A percentile compares a stretch with the other conserved stretches of the same genome.
These are phyloP conservation scores for Thelonectria blattea DNA, from an alignment of 2,329 filamentous ascomycete genomes.

Conservation along the genomic window DNA sequence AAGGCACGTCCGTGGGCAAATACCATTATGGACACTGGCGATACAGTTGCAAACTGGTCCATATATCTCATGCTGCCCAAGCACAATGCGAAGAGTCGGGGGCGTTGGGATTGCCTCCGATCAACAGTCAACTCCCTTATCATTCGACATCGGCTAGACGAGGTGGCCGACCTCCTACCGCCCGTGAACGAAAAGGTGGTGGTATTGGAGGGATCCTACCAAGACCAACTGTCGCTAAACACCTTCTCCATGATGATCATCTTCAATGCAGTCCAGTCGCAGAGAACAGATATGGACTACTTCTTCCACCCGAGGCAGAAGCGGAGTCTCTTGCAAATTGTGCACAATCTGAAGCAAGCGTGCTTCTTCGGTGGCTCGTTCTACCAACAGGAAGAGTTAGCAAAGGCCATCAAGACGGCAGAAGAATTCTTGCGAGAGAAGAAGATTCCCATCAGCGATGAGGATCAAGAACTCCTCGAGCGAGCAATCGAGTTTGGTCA, in stretches of 20 bases:
- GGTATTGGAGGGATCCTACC: conserved; percentile 79
- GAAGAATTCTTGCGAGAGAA: conserved; percentile 70
- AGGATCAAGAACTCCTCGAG: conserved; percentile 66
- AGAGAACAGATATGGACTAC: conserved; percentile 83
- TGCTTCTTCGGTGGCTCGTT: conserved; percentile 87
- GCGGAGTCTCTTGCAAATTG: conserved; percentile 69
- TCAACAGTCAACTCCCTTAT: conserved; percentile 79
- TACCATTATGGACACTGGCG: conserved; percentile 56
- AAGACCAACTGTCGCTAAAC: conserved; percentile 84
- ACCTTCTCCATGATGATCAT: conserved; percentile 84
- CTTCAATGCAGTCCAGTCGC: conserved; percentile 87
- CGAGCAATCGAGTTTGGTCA: conserved; percentile 72
- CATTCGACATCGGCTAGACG: conserved; percentile 76
- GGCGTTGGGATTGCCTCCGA: conserved; percentile 67
- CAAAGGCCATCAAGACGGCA: conserved; percentile 68
- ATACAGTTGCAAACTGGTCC: conserved; percentile 70
- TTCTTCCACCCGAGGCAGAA: conserved; percentile 82
- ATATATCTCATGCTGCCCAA: conserved; percentile 70
- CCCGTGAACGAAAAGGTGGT: conserved; percentile 74
- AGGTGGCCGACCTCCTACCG: conserved; percentile 74
- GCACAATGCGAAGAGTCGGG: conserved; percentile 57
- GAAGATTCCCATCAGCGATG: conserved; percentile 60
- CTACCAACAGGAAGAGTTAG: conserved; percentile 68
- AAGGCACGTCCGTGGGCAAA: conserved; percentile 82
- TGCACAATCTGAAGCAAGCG: conserved; percentile 80